A percentile compares a stretch with the other conserved stretches of the same genome.
These are phyloP conservation scores for Ophiostoma novo-ulmi DNA, from an alignment of 2,329 filamentous ascomycete species.

Conservation along the genomic window DNA sequence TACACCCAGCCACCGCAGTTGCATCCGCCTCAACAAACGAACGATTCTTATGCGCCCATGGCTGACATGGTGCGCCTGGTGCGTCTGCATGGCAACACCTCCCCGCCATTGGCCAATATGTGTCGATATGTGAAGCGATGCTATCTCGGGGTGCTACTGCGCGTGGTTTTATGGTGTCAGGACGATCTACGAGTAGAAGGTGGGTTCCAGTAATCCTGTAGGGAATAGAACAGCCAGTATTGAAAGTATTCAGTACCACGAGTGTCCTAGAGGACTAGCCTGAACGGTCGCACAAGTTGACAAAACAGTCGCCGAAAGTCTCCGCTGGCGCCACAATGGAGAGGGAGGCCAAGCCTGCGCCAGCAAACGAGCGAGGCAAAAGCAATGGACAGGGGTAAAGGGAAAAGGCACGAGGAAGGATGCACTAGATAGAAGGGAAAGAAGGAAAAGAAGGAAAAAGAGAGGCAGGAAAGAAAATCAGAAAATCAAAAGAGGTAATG, in stretches of 20 bases:
- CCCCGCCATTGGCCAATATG: no score
- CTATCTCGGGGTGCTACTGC: no score
- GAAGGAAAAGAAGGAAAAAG: background rate
- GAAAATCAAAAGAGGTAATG: no score
- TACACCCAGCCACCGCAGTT: no score
- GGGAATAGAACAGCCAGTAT: no score
- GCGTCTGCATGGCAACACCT: background rate
- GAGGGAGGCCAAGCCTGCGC: background rate
- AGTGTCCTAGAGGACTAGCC: no score
- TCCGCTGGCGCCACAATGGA: background rate
- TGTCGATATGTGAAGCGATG: no score
- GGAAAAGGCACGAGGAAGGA: background rate
- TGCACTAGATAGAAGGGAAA: background rate
- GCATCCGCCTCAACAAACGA: background rate
- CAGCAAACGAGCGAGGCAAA: background rate
- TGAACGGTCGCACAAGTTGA: background rate
- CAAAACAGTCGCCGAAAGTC: constrained; percentile 6
- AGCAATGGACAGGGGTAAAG: constrained; percentile 10
- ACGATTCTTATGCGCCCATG: background rate
- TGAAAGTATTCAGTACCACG: no score
- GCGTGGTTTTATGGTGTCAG: no score
- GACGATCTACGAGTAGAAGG: background rate
- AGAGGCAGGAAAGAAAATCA: background rate
- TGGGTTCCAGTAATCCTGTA: no score
- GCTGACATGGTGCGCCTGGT: no score